These are phyloP conservation scores for Scedosporium boydii DNA, from an alignment of 2,329 filamentous ascomycete genomes.

Conservation along the genomic window DNA sequence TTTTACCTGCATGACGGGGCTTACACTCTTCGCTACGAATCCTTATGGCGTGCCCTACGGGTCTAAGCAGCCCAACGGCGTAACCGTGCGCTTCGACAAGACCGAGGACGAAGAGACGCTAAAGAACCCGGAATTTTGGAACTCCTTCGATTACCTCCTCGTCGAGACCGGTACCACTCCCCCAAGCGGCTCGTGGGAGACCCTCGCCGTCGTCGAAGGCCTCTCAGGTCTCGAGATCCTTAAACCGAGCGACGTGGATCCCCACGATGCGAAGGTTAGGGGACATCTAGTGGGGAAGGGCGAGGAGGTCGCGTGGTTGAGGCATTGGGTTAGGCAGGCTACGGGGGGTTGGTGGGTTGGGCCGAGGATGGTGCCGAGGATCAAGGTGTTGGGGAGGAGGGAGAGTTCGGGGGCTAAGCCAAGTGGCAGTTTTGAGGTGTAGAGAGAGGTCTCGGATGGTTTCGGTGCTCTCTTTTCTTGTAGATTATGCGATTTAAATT, in stretches of 20 bases:
- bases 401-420: constrained; percentile 9
- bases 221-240: constrained; percentile 51
- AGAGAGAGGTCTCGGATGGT: neutral
- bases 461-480: no score
- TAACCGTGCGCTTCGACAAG: constrained; percentile 45
- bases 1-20: constrained; percentile 60
- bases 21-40: constrained; percentile 55
- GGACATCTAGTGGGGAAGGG: constrained; percentile 36
- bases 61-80: constrained; percentile 13
- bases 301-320: constrained; percentile 25
- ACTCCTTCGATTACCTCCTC: constrained; percentile 53
- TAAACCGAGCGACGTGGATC: constrained; percentile 29
- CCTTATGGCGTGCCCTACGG: constrained; percentile 21
- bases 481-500: no score
- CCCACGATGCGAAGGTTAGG: neutral
- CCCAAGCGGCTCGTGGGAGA: constrained; percentile 42
- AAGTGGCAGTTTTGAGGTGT: neutral
- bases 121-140: constrained; percentile 46
- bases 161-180: constrained; percentile 40
- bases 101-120: constrained; percentile 44
- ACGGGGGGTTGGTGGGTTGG: constrained; percentile 59
- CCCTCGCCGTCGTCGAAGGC: constrained; percentile 45
- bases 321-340: constrained; percentile 28
- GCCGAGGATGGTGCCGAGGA: constrained; percentile 47
- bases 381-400: constrained; percentile 36